Conservation (phyloP, 129 eudicot genomes). For the Tanacetum coccineum region DNA sequence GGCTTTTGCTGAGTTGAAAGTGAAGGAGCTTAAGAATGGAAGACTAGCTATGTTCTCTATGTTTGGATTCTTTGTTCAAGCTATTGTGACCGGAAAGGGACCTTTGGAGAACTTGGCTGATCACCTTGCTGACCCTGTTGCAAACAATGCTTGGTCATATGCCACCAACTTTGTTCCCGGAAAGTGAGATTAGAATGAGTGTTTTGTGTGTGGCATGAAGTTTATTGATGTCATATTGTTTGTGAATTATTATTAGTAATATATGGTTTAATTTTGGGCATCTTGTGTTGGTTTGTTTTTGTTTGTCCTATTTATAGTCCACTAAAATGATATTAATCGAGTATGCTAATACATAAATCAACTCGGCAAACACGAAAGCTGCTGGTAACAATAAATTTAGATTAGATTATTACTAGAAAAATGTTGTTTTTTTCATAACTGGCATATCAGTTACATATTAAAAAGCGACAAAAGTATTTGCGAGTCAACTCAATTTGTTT, state of each 20-base stretch:
- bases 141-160: slow-evolving; percentile 65
- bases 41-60: slow-evolving; percentile 72
- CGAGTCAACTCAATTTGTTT: background rate
- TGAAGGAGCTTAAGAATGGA: slow-evolving; percentile 67
- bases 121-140: slow-evolving; percentile 68
- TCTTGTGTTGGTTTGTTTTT: slow-evolving; percentile 15
- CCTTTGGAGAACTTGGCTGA: slow-evolving; percentile 72
- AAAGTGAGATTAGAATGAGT: slow-evolving; percentile 29
- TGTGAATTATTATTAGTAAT: slow-evolving; percentile 37
- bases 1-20: slow-evolving; percentile 73
- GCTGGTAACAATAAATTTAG: too few relatives aligned
- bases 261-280: slow-evolving; percentile 28
- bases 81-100: slow-evolving; percentile 74
- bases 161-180: slow-evolving; percentile 71
- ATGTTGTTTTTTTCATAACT: background rate
- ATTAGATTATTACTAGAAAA: background rate
- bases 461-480: background rate
- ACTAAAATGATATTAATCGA: background rate
- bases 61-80: slow-evolving; percentile 76
- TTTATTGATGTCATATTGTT: slow-evolving; percentile 10
- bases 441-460: background rate
- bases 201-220: background rate
- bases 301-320: background rate
- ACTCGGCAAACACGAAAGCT: background rate
- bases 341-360: background rate